These are phyloP conservation scores for Lactifluus volemus DNA, from an alignment of 768 basidiomycete species.

Conservation along the genomic window DNA sequence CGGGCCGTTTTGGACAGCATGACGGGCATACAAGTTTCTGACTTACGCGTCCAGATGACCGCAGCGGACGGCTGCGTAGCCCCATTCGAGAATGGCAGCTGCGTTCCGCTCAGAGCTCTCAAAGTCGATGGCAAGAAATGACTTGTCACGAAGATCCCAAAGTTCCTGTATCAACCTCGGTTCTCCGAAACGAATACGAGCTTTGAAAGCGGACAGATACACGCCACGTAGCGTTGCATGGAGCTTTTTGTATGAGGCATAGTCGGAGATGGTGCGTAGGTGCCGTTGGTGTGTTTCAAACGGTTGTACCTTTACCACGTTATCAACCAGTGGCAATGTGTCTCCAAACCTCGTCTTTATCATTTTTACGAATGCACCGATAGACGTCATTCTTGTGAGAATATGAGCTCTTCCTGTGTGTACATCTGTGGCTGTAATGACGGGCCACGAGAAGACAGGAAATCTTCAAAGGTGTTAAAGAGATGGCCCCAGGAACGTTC, in stretches of 20 bases:
- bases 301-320: slow-evolving; percentile 58
- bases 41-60: slow-evolving; percentile 60
- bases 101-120: slow-evolving; percentile 69
- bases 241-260: slow-evolving; percentile 58
- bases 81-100: slow-evolving; percentile 66
- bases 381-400: slow-evolving; percentile 62
- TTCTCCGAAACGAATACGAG: slow-evolving; percentile 58
- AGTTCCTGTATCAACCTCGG: slow-evolving; percentile 53
- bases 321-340: slow-evolving; percentile 60
- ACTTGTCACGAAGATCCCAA: slow-evolving; percentile 64
- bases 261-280: slow-evolving; percentile 62
- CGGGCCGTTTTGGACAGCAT: neutral
- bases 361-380: slow-evolving; percentile 76
- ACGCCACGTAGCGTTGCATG: slow-evolving; percentile 64
- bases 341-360: slow-evolving; percentile 83
- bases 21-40: neutral
- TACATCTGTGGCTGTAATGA: slow-evolving; percentile 64
- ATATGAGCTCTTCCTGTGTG: slow-evolving; percentile 69
- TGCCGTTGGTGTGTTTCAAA: slow-evolving; percentile 64
- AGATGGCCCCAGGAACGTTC: slow-evolving; percentile 73
- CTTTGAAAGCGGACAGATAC: slow-evolving; percentile 53
- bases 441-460: slow-evolving; percentile 81
- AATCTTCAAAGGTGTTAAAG: slow-evolving; percentile 72
- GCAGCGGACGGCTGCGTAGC: slow-evolving; percentile 72
- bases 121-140: slow-evolving; percentile 67